phyloP scores from a whole-genome alignment of 2,329 filamentous ascomycete species.

The Calonectria montana region DNA sequence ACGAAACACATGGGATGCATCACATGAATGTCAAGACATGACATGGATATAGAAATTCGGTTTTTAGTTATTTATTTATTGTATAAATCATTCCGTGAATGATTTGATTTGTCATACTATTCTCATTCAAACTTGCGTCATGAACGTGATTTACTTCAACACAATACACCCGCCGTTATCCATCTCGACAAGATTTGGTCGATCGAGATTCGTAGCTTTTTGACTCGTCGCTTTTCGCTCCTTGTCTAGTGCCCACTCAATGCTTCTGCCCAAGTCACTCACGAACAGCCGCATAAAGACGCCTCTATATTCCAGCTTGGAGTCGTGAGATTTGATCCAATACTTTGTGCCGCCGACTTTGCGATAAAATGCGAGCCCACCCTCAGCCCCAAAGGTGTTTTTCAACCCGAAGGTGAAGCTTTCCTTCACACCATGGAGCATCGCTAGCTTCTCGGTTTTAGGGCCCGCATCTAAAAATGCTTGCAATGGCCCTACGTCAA shows the following conservation, averaged over 20 bases:
- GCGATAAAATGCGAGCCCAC: conserved; percentile 32
- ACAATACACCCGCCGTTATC: conserved; percentile 31
- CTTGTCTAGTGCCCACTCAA: conserved; percentile 35
- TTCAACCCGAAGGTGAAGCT: conserved; percentile 12
- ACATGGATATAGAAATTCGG: conserved; percentile 1
- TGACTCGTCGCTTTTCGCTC: conserved; percentile 14
- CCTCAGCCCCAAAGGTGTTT: conserved; percentile 29
- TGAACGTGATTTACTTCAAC: conserved; percentile 17
- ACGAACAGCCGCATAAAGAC: conserved; percentile 30
- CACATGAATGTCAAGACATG: neutral
- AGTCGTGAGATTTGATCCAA: conserved; percentile 35
- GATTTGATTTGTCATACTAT: neutral
- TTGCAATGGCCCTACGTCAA: conserved; percentile 30
- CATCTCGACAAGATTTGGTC: conserved; percentile 24
- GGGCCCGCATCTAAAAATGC: conserved; percentile 34
- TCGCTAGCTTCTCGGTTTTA: conserved; percentile 35
- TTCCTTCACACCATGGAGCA: conserved; percentile 41
- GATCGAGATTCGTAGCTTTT: neutral
- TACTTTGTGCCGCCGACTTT: conserved; percentile 34
- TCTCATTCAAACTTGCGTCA: neutral
- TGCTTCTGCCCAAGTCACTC: conserved; percentile 27
- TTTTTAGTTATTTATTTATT: neutral
- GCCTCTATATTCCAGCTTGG: conserved; percentile 26
- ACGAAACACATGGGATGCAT: neutral
- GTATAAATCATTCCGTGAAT: neutral